Conservation (phyloP, 2,329 filamentous ascomycete species). For the Cladorrhinum sp. region DNA sequence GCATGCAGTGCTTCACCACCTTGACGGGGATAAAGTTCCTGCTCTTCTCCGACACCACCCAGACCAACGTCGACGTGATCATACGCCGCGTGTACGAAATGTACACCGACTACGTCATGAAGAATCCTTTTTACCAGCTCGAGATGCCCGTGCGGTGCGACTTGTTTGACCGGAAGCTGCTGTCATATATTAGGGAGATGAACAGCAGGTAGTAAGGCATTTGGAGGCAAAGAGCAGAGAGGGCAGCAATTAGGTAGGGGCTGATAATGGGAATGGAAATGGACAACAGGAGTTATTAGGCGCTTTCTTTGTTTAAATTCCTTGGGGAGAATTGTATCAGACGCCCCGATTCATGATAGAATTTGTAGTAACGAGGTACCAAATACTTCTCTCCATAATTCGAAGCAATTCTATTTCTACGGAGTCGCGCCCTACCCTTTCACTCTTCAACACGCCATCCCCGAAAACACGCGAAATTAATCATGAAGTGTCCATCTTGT, state of each 20-base stretch:
- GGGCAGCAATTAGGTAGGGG: background rate
- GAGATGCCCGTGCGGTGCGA: conserved; percentile 98
- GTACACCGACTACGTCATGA: conserved; percentile 97
- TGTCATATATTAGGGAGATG: conserved; percentile 73
- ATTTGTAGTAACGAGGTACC: background rate
- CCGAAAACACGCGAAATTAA: background rate
- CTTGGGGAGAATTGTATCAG: background rate
- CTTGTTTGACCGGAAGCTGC: conserved; percentile 84
- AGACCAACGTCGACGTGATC: conserved; percentile 81
- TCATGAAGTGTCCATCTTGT: conserved; percentile 91
- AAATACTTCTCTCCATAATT: conserved; percentile 1
- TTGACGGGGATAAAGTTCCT: conserved; percentile 94
- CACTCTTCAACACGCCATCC: background rate
- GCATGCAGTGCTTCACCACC: conserved; percentile 93
- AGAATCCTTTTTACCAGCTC: conserved; percentile 97
- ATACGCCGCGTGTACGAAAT: conserved; percentile 87
- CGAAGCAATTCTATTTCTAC: conserved; percentile 19
- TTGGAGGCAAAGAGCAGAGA: background rate
- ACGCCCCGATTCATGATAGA: background rate
- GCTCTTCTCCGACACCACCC: conserved; percentile 86
- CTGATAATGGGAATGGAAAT: background rate
- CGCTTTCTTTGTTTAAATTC: conserved; percentile 1
- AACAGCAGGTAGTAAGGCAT: conserved; percentile 50
- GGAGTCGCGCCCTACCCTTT: background rate
- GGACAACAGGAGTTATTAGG: conserved; percentile 15